These are phyloP conservation scores for Blastobotrys illinoisensis DNA, from an alignment of 1,139 yeast species.

Conservation along the genomic window DNA sequence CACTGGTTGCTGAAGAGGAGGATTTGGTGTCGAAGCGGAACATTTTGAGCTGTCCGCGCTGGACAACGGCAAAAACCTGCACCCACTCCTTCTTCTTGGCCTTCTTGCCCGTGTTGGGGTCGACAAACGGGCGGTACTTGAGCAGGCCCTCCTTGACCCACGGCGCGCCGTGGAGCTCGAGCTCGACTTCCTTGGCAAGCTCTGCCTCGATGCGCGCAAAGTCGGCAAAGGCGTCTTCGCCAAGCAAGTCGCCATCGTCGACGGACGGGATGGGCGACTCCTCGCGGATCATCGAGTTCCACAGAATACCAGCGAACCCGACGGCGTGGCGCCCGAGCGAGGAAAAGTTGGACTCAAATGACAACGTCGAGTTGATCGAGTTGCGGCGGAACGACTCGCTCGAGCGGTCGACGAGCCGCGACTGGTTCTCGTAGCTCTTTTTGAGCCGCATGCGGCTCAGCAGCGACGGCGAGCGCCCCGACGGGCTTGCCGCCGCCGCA, in stretches of 20 bases:
- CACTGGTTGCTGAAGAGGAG: slow-evolving; percentile 43
- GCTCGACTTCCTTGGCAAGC: slow-evolving; percentile 45
- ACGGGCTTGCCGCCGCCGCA: no score
- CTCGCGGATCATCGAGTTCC: slow-evolving; percentile 31
- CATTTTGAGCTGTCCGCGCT: slow-evolving; percentile 31
- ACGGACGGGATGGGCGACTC: slow-evolving; percentile 14
- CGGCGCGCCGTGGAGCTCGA: slow-evolving; percentile 69
- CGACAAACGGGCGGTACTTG: slow-evolving; percentile 42
- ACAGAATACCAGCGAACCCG: slow-evolving; percentile 34
- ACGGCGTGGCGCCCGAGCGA: slow-evolving; percentile 29
- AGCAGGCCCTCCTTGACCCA: slow-evolving; percentile 74
- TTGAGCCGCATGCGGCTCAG: slow-evolving; percentile 24
- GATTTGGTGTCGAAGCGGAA: slow-evolving; percentile 25
- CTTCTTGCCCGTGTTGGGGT: slow-evolving; percentile 22
- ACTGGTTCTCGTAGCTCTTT: slow-evolving; percentile 21
- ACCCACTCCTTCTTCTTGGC: slow-evolving; percentile 26
- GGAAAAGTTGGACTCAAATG: slow-evolving; percentile 24
- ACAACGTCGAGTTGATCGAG: slow-evolving; percentile 28
- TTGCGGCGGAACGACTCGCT: slow-evolving; percentile 23
- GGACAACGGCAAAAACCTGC: slow-evolving; percentile 30
- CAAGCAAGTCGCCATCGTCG: slow-evolving; percentile 12
- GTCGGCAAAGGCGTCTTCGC: slow-evolving; percentile 25
- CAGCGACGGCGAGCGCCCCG: slow-evolving; percentile 15
- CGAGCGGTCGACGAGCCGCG: slow-evolving; percentile 21
- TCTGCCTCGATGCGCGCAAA: slow-evolving; percentile 28